These are phyloP conservation scores for Nissolia schottii DNA, from an alignment of 306 rosid genomes.

Conservation along the genomic window DNA sequence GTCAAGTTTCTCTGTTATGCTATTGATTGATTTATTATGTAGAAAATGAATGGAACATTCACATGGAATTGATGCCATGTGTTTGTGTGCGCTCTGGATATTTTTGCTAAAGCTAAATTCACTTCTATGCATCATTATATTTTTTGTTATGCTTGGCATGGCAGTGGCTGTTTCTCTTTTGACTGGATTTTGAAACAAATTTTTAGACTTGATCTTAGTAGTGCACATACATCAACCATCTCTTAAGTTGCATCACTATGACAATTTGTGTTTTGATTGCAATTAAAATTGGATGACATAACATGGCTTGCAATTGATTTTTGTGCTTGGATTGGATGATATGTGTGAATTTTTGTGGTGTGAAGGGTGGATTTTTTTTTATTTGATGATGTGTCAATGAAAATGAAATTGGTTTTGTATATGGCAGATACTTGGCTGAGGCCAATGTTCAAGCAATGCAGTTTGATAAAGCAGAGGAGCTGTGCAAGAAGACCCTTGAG, in stretches of 20 bases:
- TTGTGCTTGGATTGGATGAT: not conserved
- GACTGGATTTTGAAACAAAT: not conserved
- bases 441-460: constrained; percentile 99
- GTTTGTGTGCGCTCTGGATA: not conserved
- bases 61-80: not conserved
- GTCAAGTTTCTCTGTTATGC: not conserved
- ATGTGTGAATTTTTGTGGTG: not conserved
- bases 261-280: not conserved
- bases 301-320: not conserved
- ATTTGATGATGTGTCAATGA: not conserved
- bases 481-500: constrained; percentile 85
- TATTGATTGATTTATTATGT: not conserved
- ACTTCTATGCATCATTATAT: not conserved
- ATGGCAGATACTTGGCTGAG: constrained; percentile 84
- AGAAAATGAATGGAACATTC: not conserved
- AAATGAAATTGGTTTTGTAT: constrained; percentile 8
- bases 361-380: not conserved
- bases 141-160: no score
- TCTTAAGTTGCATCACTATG: not conserved
- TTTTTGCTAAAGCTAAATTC: not conserved
- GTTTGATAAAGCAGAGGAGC: constrained; percentile 88
- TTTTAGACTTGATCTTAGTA: not conserved
- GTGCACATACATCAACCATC: not conserved
- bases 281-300: no score
- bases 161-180: not conserved